Conservation (phyloP, 176 grass and related monocot genomes). For the Lolium perenne region DNA sequence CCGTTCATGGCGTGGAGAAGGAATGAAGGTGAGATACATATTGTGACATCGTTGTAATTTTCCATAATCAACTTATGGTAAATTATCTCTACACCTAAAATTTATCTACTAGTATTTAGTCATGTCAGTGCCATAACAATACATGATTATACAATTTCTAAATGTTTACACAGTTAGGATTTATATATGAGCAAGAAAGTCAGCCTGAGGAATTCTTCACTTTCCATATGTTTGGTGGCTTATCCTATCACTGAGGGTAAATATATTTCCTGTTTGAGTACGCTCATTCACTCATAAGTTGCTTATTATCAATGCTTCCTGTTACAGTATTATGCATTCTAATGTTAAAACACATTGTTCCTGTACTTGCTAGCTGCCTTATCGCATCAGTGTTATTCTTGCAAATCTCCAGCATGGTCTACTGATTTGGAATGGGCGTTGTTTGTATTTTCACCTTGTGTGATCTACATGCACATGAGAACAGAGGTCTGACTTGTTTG, state of each 20-base stretch:
- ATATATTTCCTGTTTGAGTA: conserved; percentile 34
- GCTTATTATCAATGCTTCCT: background rate
- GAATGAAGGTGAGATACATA: conserved; percentile 78
- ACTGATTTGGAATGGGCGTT: too few relatives aligned
- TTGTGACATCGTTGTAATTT: background rate
- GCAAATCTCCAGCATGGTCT: too few relatives aligned
- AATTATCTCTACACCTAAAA: background rate
- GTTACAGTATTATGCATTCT: too few relatives aligned
- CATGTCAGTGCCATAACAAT: conserved; percentile 41
- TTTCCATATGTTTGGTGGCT: conserved; percentile 95
- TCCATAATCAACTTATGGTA: background rate
- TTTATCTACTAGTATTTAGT: conserved; percentile 17
- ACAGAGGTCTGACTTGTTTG: too few relatives aligned
- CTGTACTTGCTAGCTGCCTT: too few relatives aligned
- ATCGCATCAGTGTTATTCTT: too few relatives aligned
- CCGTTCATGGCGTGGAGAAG: conserved; percentile 93
- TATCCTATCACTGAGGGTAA: conserved; percentile 89
- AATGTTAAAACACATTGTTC: too few relatives aligned
- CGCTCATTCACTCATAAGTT: conserved; percentile 24
- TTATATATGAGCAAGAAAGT: conserved; percentile 99
- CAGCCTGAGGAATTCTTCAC: conserved; percentile 97
- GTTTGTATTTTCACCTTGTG: too few relatives aligned
- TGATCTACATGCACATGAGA: too few relatives aligned
- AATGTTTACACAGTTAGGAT: conserved; percentile 97
- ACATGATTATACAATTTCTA: conserved; percentile 52